Evolutionary conservation across 1,139 yeast genomes (phyloP), one percentile per base, ranked within the genome.

Genomic region (Sugiyamaella neomexicana): DNA sequence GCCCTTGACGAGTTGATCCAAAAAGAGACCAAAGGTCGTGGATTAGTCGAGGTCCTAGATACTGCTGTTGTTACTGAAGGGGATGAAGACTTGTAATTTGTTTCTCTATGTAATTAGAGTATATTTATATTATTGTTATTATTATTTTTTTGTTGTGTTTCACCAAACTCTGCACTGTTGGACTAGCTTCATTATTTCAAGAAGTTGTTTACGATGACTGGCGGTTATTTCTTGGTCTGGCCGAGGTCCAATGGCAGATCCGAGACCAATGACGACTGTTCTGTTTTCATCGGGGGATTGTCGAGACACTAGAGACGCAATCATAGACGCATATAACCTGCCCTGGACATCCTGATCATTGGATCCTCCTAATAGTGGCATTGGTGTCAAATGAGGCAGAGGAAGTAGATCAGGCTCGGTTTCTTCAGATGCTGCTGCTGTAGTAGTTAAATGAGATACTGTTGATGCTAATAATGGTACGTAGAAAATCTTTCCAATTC

Each of bases 11-110:
- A 86, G 50, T 64, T 85, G 9, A 78, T 88, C 12, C 80, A 79
- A 52, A 64, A 73, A 17, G 83, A 83, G 34, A 74, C 79, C 23
- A 78, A 77, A 57, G 78, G 83, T 16, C 75, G 75, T 56, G 91
- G 91, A 1, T 75, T 80, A 2, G 77, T 93, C 6, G 98, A 93
- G 67, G 95, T 93, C 12, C 73, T 93, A 58, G 97, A 90, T 62
- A 85, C 89, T 85, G 95, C 97, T 8, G 97, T 89, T 10, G 77
- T 87, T 23, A 84, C 83, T 61, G 87, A 86, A 57, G 76, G 78
- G 17, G 80, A 77, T 31, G 69, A 65, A 47, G 60, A 61, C 27
- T 51, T 69, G 31, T 47, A 47, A 27, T 29, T 31, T 13, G 2
- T 6, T 29, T 3, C 3, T 20, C 5, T 20, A 20, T 20, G 25